Evolutionary conservation across 495 filamentous ascomycete species (phyloP), one percentile per base, ranked within the genome.

Genomic region (Neurospora sp.): DNA sequence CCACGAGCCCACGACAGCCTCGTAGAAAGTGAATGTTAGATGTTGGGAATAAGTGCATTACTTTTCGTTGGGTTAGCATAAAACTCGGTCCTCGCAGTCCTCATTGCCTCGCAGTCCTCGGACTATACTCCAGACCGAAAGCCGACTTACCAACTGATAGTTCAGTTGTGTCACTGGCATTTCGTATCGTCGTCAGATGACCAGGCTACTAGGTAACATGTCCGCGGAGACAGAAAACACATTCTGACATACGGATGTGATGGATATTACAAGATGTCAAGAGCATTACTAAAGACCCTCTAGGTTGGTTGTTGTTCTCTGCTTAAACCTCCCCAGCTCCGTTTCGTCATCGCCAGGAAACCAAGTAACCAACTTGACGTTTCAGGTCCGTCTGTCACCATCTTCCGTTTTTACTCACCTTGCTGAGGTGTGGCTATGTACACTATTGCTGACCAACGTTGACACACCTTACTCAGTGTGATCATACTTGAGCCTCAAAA

Each of bases 41-140:
- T 20, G 42, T 10, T 46, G 18, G 42, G 42, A 14, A 46, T n/a
- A n/a, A 46, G 1, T n/a, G 42, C 18, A n/a, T 20, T 7, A n/a
- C 9, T n/a, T 44, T n/a, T 0, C 20, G 18, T 46, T 46, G 42
- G 42, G 42, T 7, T 46, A 18, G 42, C 6, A 46, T 46, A 3
- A 20, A n/a, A n/a, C n/a, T n/a, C 14, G 20, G 0, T 16, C 1
- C 0, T 46, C 4, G 9, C 12, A n/a, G 1, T 6, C 0, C 0
- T n/a, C n/a, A n/a, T n/a, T n/a, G n/a, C n/a, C n/a, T 46, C 1
- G 4, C 12, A n/a, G 3, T 46, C 42, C 42, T 46, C 18, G 42
- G 42, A 46, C 42, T 9, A 20, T 20, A 18, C 18, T 20, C 8
- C 3, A 5, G 18, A 10, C 18, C 42, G 42, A 46, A 46, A 8